Evolutionary conservation across 2,329 filamentous ascomycete species (phyloP).

Genomic region (Aureobasidium sp.): DNA sequence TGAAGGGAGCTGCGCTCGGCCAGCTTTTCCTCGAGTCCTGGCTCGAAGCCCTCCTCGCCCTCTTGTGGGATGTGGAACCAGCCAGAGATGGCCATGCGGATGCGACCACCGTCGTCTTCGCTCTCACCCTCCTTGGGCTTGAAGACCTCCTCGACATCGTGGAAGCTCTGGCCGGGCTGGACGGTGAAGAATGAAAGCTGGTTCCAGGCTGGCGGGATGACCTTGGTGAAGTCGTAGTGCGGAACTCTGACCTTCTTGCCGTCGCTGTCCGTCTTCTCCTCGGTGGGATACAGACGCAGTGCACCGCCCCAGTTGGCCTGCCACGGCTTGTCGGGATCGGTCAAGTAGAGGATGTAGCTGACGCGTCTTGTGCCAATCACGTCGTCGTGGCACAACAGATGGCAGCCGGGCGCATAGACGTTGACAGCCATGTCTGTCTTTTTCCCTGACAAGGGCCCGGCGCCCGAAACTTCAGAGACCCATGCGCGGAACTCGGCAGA

Average conservation of each 20-base stretch:
- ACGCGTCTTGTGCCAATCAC: constrained; percentile 95
- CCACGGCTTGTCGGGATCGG: constrained; percentile 87
- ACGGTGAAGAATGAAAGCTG: constrained; percentile 98
- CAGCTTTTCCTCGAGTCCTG: constrained; percentile 80
- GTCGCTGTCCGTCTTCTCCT: constrained; percentile 54
- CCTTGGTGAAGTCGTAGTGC: constrained; percentile 66
- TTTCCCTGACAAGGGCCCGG: constrained; percentile 77
- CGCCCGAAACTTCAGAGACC: constrained; percentile 75
- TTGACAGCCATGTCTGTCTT: constrained; percentile 99
- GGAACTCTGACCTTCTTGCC: constrained; percentile 72
- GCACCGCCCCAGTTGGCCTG: constrained; percentile 88
- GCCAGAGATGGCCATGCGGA: constrained; percentile 96
- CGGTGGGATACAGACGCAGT: constrained; percentile 74
- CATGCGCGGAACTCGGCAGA: constrained; percentile 84
- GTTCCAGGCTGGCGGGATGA: constrained; percentile 92
- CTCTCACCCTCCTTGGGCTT: constrained; percentile 51
- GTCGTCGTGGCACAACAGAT: constrained; percentile 93
- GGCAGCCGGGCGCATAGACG: constrained; percentile 93
- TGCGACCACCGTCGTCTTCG: constrained; percentile 63
- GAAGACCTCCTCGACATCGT: constrained; percentile 98
- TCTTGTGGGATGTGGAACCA: constrained; percentile 98
- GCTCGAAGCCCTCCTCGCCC: constrained; percentile 84
- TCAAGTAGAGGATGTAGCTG: constrained; percentile 95
- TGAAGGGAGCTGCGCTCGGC: constrained; percentile 85
- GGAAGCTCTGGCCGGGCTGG: constrained; percentile 96